Base-by-base conservation (phyloP, 208 protist genomes). In the Acanthamoeba divionensis region DNA sequence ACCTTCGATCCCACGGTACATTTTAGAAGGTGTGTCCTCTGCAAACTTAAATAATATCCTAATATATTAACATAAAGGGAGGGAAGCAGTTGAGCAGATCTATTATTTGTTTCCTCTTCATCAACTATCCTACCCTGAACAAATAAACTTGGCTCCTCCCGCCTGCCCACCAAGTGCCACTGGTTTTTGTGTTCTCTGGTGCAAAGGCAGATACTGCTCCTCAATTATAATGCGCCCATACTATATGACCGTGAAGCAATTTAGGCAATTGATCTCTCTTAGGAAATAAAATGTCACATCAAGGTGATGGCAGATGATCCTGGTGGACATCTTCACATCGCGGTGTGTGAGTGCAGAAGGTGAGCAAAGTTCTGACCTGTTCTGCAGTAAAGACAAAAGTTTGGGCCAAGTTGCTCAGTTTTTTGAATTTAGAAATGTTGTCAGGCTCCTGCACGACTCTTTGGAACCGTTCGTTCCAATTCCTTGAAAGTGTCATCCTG, bases 1-100 rank as follows among this genome's bases (percentile, higher is more conserved):
- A 21, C 44, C 36, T 62, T 88, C 80, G 29, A 71, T 54, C 10
- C 80, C 80, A 24, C 44, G 50, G 21, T 88, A 88, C 80, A 88
- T 65, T 1, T 26, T 41, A 2, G 15, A 3, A 1, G 44, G 1
- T 7, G 75, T 65, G 24, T 88, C 80, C 2, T 24, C 44, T 4
- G 80, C 80, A 18, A 88, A 88, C 57, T 88, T 88, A 62, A 88
- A 88, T 1, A 88, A 47, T 10, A 88, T 88, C 5, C 57, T 69
- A 24, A 50, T 12, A 79, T n/a, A 79, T 13, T 13, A 10, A 69
- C 18, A 69, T 13, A 69, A 12, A 21, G 12, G 36, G 12, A 69
- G 12, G 62, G 24, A 29, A 69, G 62, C 9, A 69, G 62, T n/a
- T n/a, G n/a, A n/a, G n/a, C n/a, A n/a, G n/a, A n/a, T n/a, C n/a